phyloP scores from a whole-genome alignment of 202 grass and related monocot species.

The Panicum hallii region DNA sequence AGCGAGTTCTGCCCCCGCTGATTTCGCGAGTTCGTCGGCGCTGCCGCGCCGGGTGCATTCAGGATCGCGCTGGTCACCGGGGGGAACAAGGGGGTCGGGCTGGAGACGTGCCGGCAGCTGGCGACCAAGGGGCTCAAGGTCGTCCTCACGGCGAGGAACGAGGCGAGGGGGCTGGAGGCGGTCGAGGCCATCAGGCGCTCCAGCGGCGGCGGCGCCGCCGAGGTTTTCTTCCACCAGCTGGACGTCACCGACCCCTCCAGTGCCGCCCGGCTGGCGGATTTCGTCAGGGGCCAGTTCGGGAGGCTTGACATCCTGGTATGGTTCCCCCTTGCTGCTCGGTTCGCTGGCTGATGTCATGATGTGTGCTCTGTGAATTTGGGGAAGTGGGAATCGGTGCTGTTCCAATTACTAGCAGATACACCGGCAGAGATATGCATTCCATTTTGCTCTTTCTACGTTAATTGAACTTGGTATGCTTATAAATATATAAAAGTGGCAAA shows the following conservation, averaged over 20 bases:
- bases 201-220: neutral
- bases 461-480: neutral
- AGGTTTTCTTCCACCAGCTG: conserved; percentile 65
- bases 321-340: neutral
- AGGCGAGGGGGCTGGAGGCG: conserved; percentile 59
- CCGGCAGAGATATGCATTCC: neutral
- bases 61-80: conserved; percentile 72
- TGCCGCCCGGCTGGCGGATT: conserved; percentile 50
- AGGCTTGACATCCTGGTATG: conserved; percentile 69
- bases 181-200: conserved; percentile 51
- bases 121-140: conserved; percentile 49
- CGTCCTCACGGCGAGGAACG: conserved; percentile 70
- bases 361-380: conserved; percentile 1
- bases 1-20: neutral
- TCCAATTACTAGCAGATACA: neutral
- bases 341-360: neutral
- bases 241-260: conserved; percentile 64
- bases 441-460: neutral
- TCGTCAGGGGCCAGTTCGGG: conserved; percentile 55
- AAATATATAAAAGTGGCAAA: neutral
- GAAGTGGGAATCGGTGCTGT: neutral
- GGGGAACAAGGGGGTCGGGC: conserved; percentile 77
- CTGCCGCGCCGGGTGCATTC: neutral
- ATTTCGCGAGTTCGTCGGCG: neutral
- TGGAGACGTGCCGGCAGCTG: conserved; percentile 75